A percentile compares a stretch with the other conserved stretches of the same genome.
These are phyloP conservation scores for Candida oleophila DNA, from an alignment of 805 yeast species.

Conservation along the genomic window DNA sequence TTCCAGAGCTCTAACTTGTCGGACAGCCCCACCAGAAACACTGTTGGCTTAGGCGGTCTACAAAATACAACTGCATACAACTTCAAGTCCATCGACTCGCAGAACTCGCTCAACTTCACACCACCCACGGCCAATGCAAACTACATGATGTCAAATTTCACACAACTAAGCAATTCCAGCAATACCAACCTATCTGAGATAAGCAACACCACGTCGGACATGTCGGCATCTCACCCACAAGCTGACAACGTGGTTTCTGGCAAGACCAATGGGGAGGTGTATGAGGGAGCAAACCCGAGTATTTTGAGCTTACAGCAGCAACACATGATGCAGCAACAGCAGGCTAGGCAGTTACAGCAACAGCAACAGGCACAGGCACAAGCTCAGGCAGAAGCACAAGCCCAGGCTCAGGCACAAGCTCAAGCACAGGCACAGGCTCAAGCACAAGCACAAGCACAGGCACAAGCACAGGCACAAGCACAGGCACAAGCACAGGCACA, in stretches of 20 bases:
- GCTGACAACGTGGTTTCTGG: background rate
- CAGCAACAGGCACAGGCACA: conserved; percentile 11
- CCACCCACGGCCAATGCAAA: conserved; percentile 29
- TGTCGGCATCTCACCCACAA: conserved; percentile 16
- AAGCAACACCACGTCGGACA: conserved; percentile 23
- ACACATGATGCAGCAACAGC: conserved; percentile 11
- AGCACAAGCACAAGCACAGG: conserved; percentile 10
- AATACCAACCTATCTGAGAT: conserved; percentile 39
- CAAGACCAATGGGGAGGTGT: conserved; percentile 3
- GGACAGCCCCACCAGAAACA: conserved; percentile 5
- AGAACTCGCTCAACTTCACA: conserved; percentile 28
- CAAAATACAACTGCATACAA: conserved; percentile 9
- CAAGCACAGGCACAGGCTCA: conserved; percentile 11
- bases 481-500: conserved; percentile 3
- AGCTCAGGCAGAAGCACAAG: conserved; percentile 12
- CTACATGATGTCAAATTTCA: conserved; percentile 22
- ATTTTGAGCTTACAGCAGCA: conserved; percentile 6
- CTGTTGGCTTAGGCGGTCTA: conserved; percentile 4
- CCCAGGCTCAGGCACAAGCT: conserved; percentile 9
- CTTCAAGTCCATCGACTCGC: conserved; percentile 38
- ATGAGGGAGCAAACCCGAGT: conserved; percentile 1
- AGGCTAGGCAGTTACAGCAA: conserved; percentile 2
- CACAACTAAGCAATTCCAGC: conserved; percentile 39
- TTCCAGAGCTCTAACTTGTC: conserved; percentile 6
- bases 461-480: conserved; percentile 10